Conservation (phyloP, 208 protist species). For the Porcisia hertigi region DNA sequence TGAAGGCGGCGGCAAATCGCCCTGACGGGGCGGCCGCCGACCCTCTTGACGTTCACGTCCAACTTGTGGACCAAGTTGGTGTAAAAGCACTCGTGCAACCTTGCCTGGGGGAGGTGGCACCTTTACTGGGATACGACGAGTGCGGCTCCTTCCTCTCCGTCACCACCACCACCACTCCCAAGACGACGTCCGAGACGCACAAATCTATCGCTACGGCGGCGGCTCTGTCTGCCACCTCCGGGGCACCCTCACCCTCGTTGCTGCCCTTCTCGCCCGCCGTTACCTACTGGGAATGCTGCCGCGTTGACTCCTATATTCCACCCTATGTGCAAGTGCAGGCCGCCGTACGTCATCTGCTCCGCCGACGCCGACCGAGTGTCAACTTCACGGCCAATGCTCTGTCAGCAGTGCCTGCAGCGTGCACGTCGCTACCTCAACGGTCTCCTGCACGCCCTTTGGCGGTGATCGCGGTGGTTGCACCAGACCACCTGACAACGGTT, state of each 20-base stretch:
- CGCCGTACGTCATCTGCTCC: slow-evolving; percentile 46
- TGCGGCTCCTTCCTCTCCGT: slow-evolving; percentile 9
- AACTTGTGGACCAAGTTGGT: not conserved
- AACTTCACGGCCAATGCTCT: not conserved
- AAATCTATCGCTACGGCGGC: not conserved
- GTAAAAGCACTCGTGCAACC: not conserved
- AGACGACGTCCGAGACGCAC: too few species aligned
- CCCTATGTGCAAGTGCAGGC: slow-evolving; percentile 49
- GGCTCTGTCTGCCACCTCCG: not conserved
- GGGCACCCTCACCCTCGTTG: not conserved
- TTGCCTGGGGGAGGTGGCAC: slow-evolving; percentile 3
- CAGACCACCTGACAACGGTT: slow-evolving; percentile 32
- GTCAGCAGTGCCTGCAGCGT: not conserved
- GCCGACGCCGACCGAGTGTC: slow-evolving; percentile 15
- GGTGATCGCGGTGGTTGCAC: slow-evolving; percentile 39
- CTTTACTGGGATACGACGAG: slow-evolving; percentile 6
- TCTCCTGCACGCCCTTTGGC: slow-evolving; percentile 7
- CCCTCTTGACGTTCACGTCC: not conserved
- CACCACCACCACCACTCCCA: not conserved
- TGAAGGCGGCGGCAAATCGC: not conserved
- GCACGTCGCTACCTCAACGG: not conserved
- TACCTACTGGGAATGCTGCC: slow-evolving; percentile 48
- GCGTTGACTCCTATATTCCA: slow-evolving; percentile 60
- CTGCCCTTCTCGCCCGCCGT: not conserved
- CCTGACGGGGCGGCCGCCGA: not conserved